Conservation (phyloP, 306 rosid species). For the Cucumis melo region DNA sequence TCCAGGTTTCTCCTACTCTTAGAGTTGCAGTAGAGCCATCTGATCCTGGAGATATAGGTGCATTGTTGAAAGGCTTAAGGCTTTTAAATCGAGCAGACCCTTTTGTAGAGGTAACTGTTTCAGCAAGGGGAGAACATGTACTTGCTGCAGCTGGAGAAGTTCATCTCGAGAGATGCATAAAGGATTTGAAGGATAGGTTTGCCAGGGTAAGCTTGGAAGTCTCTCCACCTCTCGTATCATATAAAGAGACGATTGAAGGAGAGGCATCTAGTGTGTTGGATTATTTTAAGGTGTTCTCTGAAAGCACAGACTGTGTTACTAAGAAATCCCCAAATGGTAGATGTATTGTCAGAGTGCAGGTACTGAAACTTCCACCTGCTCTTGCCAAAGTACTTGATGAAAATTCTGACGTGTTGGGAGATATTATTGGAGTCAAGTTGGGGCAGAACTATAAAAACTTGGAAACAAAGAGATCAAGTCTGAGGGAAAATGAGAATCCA, state of each 20-base stretch:
- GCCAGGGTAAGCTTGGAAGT: conserved; percentile 70
- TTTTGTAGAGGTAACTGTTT: conserved; percentile 72
- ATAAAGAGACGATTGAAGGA: conserved; percentile 75
- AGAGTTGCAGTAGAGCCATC: conserved; percentile 89
- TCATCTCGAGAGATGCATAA: conserved; percentile 84
- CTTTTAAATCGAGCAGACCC: conserved; percentile 89
- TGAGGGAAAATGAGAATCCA: conserved; percentile 30
- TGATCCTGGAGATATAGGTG: conserved; percentile 66
- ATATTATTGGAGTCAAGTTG: conserved; percentile 39
- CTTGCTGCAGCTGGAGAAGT: conserved; percentile 91
- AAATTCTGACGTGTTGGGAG: conserved; percentile 49
- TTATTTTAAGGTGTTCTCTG: conserved; percentile 35
- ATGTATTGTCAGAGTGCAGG: conserved; percentile 59
- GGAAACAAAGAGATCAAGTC: conserved; percentile 28
- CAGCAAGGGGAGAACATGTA: conserved; percentile 75
- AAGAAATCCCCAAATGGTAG: conserved; percentile 65
- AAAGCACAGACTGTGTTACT: conserved; percentile 46
- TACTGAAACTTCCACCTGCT: conserved; percentile 59
- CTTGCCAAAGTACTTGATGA: conserved; percentile 69
- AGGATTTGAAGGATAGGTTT: conserved; percentile 83
- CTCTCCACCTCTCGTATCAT: conserved; percentile 77
- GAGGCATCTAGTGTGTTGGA: conserved; percentile 40
- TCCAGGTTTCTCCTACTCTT: conserved; percentile 69
- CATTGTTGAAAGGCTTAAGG: conserved; percentile 58
- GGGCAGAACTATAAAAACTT: conserved; percentile 32